A percentile compares a stretch with the other conserved stretches of the same genome.
Evolutionary conservation across 1,284 basidiomycete genomes (phyloP).

Genomic region (Ustilago hordei): DNA sequence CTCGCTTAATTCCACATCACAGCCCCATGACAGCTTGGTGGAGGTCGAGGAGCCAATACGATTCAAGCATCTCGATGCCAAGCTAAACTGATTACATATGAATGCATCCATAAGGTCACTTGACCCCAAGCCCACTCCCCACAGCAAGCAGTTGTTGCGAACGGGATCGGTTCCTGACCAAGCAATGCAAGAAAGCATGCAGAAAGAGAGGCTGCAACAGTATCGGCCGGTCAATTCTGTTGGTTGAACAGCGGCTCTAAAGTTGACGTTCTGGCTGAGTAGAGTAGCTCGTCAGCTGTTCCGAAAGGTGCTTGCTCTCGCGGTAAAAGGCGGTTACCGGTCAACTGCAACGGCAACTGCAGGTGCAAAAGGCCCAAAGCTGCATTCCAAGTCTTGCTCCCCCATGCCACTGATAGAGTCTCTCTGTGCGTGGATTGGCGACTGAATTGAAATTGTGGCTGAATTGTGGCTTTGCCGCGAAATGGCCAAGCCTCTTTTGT

Average conservation of each 20-base stretch:
- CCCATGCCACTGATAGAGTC: neutral
- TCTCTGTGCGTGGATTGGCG: neutral
- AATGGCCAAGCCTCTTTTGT: neutral
- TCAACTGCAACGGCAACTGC: neutral
- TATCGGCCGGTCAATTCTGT: too few relatives aligned
- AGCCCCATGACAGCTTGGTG: neutral
- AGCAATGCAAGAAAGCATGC: slow-evolving; percentile 5
- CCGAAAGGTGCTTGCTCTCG: neutral
- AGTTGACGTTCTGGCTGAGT: too few relatives aligned
- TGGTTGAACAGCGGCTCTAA: neutral
- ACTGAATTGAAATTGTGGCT: slow-evolving; percentile 3
- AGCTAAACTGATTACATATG: neutral
- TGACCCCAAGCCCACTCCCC: neutral
- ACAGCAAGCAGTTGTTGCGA: neutral
- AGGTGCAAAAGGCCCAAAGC: neutral
- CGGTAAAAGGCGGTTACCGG: neutral
- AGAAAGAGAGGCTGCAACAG: too few relatives aligned
- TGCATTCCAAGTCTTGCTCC: neutral
- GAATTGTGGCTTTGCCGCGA: neutral
- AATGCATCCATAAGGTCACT: neutral
- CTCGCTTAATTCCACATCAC: too few relatives aligned
- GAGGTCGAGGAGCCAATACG: neutral
- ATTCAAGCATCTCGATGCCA: neutral
- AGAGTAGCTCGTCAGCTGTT: too few relatives aligned
- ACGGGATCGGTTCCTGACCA: neutral